Base-by-base conservation (phyloP, 768 basidiomycete species). In the Phylloporus arenicola region DNA sequence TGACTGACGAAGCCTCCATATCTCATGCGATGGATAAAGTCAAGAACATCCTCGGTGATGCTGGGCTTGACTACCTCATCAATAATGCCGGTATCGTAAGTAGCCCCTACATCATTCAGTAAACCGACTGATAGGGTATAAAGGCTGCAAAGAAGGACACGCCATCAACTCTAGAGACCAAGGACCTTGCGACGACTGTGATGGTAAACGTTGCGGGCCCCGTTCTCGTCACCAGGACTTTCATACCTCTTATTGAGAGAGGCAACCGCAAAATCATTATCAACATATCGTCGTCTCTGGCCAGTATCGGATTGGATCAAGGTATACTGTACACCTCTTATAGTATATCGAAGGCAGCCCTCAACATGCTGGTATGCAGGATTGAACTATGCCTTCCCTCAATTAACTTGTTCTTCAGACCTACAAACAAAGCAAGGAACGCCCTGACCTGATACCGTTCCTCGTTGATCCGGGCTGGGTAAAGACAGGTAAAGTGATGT, bases 31-130 rank as follows among this genome's bases (percentile, higher is more conserved):
- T 22, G 33, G 34, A 51, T 7, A 63, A 67, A n/a, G 61, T 57
- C 56, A 34, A 57, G 46, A 35, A 45, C 20, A 54, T 54, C 33
- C 45, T 59, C 7, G 37, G 40, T 2, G 40, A 33, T 19, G 25
- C 43, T 2, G 70, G 72, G 11, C 54, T 74, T 7, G 70, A 75
- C 56, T 73, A 71, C 45, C 59, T 75, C 19, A 52, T 71, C 49
- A 75, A 72, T 59, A 72, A 71, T 45, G 70, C 72, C 3, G 72
- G 59, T 0, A 54, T 71, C 30, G 70, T 71, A 48, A 43, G 71
- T 61, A 29, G 9, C 13, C 33, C 33, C 13, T 33, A 20, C 12
- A 7, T n/a, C 27, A 4, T 43, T 7, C 3, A 16, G 17, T 30
- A 16, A 19, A 29, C 44, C 6, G 6, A 17, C 30, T 25, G 35